phyloP scores from a whole-genome alignment of 106 monocot genomes.

The Acorus calamus region DNA sequence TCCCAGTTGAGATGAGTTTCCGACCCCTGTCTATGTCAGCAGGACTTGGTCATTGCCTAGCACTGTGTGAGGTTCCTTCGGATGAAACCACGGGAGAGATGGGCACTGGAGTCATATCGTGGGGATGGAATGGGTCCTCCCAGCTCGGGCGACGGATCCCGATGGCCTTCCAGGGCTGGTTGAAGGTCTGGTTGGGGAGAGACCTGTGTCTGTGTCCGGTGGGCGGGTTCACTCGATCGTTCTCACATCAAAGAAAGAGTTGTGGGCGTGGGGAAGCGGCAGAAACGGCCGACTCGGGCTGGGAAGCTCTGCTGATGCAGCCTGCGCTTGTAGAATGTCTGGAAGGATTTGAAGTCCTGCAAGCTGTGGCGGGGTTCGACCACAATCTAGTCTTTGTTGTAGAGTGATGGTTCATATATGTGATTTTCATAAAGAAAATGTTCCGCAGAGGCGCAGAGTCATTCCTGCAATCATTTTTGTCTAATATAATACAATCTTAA shows the following conservation, averaged over 20 bases:
- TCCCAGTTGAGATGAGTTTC: slow-evolving; percentile 28
- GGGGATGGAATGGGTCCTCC: slow-evolving; percentile 75
- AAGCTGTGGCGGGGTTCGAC: slow-evolving; percentile 70
- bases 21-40: slow-evolving; percentile 45
- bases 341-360: slow-evolving; percentile 50
- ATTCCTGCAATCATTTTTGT: no score
- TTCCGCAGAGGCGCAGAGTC: no score
- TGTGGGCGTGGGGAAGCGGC: slow-evolving; percentile 75
- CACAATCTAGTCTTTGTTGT: slow-evolving; percentile 72
- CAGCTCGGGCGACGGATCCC: slow-evolving; percentile 55
- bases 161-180: slow-evolving; percentile 39
- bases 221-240: slow-evolving; percentile 75
- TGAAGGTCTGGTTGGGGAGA: slow-evolving; percentile 34
- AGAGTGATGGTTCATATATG: slow-evolving; percentile 9
- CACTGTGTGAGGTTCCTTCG: slow-evolving; percentile 21
- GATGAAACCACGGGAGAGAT: neutral
- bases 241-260: slow-evolving; percentile 44
- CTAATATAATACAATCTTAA: no score
- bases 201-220: slow-evolving; percentile 32
- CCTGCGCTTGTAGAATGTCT: slow-evolving; percentile 46
- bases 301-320: slow-evolving; percentile 54
- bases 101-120: slow-evolving; percentile 33
- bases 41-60: slow-evolving; percentile 76
- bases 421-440: no score
- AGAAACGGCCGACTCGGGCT: slow-evolving; percentile 72